These are phyloP conservation scores for Tuctoria greenei DNA, from an alignment of 176 grass and related monocot species.

Conservation along the genomic window DNA sequence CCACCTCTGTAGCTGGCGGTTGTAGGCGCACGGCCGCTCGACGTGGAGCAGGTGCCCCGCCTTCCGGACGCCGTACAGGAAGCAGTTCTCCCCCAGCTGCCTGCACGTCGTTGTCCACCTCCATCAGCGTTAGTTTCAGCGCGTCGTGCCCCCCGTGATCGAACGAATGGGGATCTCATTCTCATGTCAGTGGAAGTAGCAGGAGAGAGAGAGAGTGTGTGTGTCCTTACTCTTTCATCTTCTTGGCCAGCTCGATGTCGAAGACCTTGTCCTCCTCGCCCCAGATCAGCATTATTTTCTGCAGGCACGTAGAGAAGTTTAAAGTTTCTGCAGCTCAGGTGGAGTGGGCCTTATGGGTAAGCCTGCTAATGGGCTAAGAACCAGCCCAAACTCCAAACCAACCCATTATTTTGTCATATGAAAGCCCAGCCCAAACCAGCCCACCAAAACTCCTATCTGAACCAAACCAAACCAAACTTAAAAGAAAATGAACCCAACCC, in stretches of 20 bases:
- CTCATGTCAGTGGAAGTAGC: neutral
- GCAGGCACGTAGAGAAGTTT: slow-evolving; percentile 15
- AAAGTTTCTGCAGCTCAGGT: neutral
- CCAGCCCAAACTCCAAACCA: no score
- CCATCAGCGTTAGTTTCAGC: neutral
- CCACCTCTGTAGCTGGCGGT: slow-evolving; percentile 69
- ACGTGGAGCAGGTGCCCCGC: slow-evolving; percentile 81
- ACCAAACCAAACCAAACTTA: no score
- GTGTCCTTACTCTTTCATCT: slow-evolving; percentile 78
- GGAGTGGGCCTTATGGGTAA: no score
- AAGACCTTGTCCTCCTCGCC: slow-evolving; percentile 89
- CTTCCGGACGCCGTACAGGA: slow-evolving; percentile 64
- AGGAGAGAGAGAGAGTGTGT: no score
- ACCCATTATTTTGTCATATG: no score
- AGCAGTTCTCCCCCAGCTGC: slow-evolving; percentile 72
- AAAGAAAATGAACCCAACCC: no score
- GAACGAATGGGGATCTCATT: neutral
- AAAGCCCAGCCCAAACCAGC: no score
- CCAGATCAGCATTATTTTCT: slow-evolving; percentile 96
- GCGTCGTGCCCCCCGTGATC: neutral
- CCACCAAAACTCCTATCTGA: no score
- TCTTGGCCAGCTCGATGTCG: slow-evolving; percentile 78
- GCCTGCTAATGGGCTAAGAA: no score
- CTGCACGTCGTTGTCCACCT: slow-evolving; percentile 16
- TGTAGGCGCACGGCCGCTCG: slow-evolving; percentile 81